Evolutionary conservation across 768 basidiomycete species (phyloP), one percentile per base, ranked within the genome.

Genomic region (Macrolepiota dolichaula): DNA sequence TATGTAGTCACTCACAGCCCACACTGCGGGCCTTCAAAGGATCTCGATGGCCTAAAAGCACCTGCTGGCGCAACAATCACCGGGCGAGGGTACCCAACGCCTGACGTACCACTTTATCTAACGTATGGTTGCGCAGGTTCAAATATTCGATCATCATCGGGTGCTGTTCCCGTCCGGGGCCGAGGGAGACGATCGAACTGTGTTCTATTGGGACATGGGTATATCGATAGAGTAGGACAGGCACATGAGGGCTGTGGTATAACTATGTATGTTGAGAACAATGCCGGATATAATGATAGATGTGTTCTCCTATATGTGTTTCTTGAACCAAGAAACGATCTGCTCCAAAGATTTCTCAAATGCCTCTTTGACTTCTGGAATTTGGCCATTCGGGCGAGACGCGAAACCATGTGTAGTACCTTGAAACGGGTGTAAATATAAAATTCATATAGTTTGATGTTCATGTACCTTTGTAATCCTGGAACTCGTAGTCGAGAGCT

Each of bases 331-430:
- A 22, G 68, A 67, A 17, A 77, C 74, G 3, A 73, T 74, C 59
- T 81, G 77, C 32, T 76, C 69, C 7, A 80, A 74, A 0, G 79
- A 75, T 7, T 71, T 71, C 64, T 82, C 78, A 46, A 73, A 77
- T 0, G 73, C 79, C 49, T 73, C 73, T 60, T 77, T 79, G 52
- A 78, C 73, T 10, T 74, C 77, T 4, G 75, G 70, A 22, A 74
- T 60, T 3, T 66, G 67, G 13, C 78, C 54, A 46, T 79, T 76
- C 2, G 81, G 81, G 11, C 77, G 73, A 11, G 73, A 70, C 24
- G 76, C 79, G 60, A 81, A 83, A 7, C 81, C 80, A 61, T 83
- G 81, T 3, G 74, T 66, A 6, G 79, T 80, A 7, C 77, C 79
- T 81, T 63, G 11, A 1, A 27, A 60, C 52, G 22, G 27, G 51